These are phyloP conservation scores for Aspergillus versicolor DNA, from an alignment of 2,329 filamentous ascomycete species.

Conservation along the genomic window DNA sequence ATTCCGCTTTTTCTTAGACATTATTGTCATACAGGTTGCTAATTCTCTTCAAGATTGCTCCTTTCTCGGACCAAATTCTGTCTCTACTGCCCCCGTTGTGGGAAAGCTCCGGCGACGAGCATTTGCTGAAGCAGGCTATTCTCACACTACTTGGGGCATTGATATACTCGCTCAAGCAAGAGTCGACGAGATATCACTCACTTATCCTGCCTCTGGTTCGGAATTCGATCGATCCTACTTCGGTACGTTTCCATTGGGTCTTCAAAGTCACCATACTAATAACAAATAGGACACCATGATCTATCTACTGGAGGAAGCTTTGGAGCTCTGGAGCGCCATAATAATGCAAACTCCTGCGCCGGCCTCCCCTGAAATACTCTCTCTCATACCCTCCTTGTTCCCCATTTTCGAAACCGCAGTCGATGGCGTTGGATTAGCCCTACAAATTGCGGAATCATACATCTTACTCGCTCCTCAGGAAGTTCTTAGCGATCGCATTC, in stretches of 20 bases:
- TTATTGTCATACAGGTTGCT: constrained; percentile 3
- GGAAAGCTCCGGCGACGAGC: constrained; percentile 81
- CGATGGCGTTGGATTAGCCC: constrained; percentile 60
- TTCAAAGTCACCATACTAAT: constrained; percentile 4
- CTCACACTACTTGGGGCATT: constrained; percentile 81
- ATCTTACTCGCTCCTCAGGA: constrained; percentile 61
- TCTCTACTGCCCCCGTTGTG: constrained; percentile 76
- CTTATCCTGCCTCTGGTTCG: constrained; percentile 80
- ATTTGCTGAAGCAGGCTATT: constrained; percentile 91
- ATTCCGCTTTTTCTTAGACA: background rate
- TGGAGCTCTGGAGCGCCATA: constrained; percentile 84
- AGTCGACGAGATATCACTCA: constrained; percentile 74
- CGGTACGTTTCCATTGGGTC: constrained; percentile 46
- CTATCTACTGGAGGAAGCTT: constrained; percentile 85
- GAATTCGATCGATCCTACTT: constrained; percentile 74
- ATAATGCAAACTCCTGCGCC: constrained; percentile 65
- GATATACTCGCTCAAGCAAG: constrained; percentile 78
- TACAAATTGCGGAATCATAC: constrained; percentile 69
- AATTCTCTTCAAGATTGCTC: constrained; percentile 48
- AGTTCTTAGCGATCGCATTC: constrained; percentile 41
- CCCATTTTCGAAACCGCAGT: constrained; percentile 67
- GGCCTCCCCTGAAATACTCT: constrained; percentile 59
- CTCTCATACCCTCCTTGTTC: constrained; percentile 62
- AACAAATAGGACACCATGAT: constrained; percentile 59
- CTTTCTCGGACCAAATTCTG: constrained; percentile 77